Percentiles rank a stretch among this genome's conserved stretches.
Conservation (phyloP, 148 eudicot species). For the Dysphania ambrosioides region DNA sequence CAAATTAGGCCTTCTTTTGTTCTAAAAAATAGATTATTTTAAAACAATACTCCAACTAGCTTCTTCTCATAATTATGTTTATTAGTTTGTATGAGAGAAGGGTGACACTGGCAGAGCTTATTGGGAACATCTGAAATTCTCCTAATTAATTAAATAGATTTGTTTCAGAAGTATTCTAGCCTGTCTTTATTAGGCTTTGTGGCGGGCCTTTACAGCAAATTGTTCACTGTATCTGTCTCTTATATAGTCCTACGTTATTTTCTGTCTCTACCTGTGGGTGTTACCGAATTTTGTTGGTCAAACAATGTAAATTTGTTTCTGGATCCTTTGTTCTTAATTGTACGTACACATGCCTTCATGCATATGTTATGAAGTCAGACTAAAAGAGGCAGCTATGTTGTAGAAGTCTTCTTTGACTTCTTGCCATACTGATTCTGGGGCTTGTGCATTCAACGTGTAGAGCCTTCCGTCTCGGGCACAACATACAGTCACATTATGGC, state of each 20-base stretch:
- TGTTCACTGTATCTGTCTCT: neutral
- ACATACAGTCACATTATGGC: constrained; percentile 86
- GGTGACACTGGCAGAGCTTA: neutral
- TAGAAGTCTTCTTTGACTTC: constrained; percentile 52
- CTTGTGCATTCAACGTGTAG: constrained; percentile 80
- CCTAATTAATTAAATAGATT: neutral
- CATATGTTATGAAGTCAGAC: constrained; percentile 36
- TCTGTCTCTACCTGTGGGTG: neutral
- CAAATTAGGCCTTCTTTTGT: too few species aligned
- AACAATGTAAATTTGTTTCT: neutral
- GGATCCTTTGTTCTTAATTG: neutral
- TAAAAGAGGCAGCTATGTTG: constrained; percentile 67
- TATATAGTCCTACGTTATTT: neutral
- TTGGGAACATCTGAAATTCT: neutral
- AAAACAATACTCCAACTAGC: neutral
- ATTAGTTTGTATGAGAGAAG: neutral
- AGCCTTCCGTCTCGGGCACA: constrained; percentile 62
- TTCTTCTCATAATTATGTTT: neutral
- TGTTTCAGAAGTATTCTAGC: neutral
- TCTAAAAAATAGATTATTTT: too few species aligned
- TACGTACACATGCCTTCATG: constrained; percentile 3
- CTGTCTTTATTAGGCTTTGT: neutral
- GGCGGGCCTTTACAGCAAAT: neutral
- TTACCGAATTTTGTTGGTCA: neutral
- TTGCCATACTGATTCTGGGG: constrained; percentile 79